phyloP scores from a whole-genome alignment of 139 green algal genomes.

The Volvox africanus region DNA sequence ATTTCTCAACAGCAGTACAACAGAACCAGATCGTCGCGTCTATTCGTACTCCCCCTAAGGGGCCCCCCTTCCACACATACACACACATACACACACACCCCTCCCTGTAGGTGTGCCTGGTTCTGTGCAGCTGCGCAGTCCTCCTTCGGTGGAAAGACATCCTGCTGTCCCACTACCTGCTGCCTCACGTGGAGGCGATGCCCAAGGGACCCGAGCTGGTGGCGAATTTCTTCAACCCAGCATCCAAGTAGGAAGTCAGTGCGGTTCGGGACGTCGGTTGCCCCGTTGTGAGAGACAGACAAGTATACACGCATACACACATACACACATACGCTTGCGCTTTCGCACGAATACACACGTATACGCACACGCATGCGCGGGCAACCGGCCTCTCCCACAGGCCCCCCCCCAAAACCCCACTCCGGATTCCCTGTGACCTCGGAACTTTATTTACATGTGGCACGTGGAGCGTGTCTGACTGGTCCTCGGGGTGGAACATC shows the following conservation, averaged over 20 bases:
- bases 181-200: neutral
- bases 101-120: neutral
- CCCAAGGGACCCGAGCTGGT: conserved; percentile 34
- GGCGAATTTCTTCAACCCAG: conserved; percentile 40
- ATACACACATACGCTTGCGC: too few species aligned
- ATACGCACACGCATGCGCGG: too few species aligned
- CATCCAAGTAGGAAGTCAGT: conserved; percentile 40
- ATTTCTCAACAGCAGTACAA: neutral
- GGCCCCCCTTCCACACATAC: neutral
- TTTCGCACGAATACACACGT: too few species aligned
- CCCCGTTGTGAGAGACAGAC: too few species aligned
- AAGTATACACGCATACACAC: too few species aligned
- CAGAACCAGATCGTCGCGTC: neutral
- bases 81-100: neutral
- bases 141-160: conserved; percentile 33
- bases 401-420: too few species aligned
- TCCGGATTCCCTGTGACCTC: too few species aligned
- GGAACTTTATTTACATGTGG: too few species aligned
- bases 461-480: too few species aligned
- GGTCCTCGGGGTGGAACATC: too few species aligned
- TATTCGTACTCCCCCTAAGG: neutral
- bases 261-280: neutral
- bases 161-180: neutral
- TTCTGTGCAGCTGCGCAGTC: conserved; percentile 36
- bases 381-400: too few species aligned